Base-by-base conservation (phyloP, 305 asterid species). In the Solanum hybrid region DNA sequence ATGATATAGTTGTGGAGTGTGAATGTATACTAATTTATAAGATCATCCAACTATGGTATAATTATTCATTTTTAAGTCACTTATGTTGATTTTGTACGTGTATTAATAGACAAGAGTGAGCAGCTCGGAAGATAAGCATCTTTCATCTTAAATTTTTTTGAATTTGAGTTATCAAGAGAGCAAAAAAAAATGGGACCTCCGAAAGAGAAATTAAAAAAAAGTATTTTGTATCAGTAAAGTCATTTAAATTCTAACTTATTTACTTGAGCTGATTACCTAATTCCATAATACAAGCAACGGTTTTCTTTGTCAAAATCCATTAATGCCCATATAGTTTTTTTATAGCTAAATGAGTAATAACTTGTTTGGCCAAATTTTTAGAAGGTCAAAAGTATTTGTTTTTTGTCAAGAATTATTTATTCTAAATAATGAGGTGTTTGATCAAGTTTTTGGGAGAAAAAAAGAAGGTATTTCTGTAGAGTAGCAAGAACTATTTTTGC, bases 171-270 rank as follows among this genome's bases (percentile, higher is more conserved):
- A 15, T 51, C 4, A 51, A 51, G 9, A 51, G 9, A 17, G 22
- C n/a, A 56, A 17, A 56, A 56, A 17, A 19, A 2, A 2, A 0
- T 19, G 24, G 10, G 2, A 60, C 0, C 2, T 60, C 4, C 4
- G 0, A 60, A 7, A 56, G 10, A 56, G 2, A 56, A 60, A 0
- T 19, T 17, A 19, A 17, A 56, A 51, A 38, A 0, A 15, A 2
- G 1, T 51, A 51, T 2, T 6, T 6, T 56, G 66, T 56, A 56
- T 56, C 2, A 19, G 4, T 19, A 19, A 60, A 60, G 71, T 19
- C 71, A 60, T 19, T 56, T 1, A 56, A 56, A 56, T 56, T 19
- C 1, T 29, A 60, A 19, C 26, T 60, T 17, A 11, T 60, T 60
- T 60, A 60, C 2, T 60, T 60, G 26, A 60, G 71, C 71, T 32